phyloP scores from a whole-genome alignment of 345 rosid genomes.

The Microthlaspi erraticum region DNA sequence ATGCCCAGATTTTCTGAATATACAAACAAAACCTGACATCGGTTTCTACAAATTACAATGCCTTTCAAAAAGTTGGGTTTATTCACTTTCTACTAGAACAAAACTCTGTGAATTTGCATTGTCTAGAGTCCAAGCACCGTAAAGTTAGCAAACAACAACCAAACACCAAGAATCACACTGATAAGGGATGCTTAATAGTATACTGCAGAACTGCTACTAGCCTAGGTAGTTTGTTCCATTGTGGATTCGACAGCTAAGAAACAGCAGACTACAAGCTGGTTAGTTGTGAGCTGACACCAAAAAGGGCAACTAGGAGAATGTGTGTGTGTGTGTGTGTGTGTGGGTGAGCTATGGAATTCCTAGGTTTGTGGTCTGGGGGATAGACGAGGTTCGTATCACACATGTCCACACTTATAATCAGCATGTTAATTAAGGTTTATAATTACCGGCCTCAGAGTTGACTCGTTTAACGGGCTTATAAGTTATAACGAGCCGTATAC shows the following conservation, averaged over 20 bases:
- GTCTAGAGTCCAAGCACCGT: too few species aligned
- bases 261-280: neutral
- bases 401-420: neutral
- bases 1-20: conserved; percentile 1
- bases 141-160: conserved; percentile 5
- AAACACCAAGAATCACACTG: conserved; percentile 7
- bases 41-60: neutral
- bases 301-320: too few species aligned
- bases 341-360: too few species aligned
- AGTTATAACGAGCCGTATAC: too few species aligned
- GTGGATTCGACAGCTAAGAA: neutral
- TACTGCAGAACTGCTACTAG: conserved; percentile 16
- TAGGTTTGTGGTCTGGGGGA: too few species aligned
- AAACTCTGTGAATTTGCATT: conserved; percentile 15
- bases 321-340: too few species aligned
- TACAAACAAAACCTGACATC: conserved; percentile 10
- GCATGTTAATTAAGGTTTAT: too few species aligned
- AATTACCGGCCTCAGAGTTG: too few species aligned
- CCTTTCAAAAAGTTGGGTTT: neutral
- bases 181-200: conserved; percentile 10
- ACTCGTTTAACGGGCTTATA: too few species aligned
- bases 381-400: neutral
- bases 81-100: neutral
- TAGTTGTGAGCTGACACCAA: too few species aligned
- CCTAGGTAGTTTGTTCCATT: neutral